Evolutionary conservation across 2,329 filamentous ascomycete species (phyloP).

Genomic region (Claviceps quebecensis): DNA sequence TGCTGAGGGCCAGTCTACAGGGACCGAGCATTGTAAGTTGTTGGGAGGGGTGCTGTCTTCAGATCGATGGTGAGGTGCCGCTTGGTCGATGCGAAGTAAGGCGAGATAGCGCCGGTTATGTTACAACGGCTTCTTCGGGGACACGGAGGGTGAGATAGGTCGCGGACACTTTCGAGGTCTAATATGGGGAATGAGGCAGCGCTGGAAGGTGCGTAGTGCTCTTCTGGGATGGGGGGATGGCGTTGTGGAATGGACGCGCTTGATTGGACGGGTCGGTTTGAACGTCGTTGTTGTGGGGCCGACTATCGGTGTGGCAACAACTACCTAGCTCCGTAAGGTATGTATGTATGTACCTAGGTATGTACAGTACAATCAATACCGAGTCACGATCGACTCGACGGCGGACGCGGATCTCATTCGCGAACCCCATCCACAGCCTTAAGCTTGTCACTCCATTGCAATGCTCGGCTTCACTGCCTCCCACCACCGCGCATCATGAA

Average conservation of each 20-base stretch:
- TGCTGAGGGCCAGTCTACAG: slow-evolving; percentile 29
- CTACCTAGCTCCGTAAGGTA: no score
- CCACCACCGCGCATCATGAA: slow-evolving; percentile 29
- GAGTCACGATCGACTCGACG: no score
- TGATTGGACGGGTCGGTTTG: slow-evolving; percentile 7
- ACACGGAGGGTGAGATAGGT: not conserved
- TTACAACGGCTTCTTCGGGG: not conserved
- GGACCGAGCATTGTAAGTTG: slow-evolving; percentile 24
- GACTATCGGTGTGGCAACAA: no score
- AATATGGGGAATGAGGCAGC: not conserved
- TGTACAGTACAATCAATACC: no score
- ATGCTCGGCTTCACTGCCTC: not conserved
- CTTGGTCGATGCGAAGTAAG: no score
- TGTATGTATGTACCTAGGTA: no score
- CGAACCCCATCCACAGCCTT: not conserved
- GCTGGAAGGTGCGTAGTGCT: not conserved
- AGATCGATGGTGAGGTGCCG: not conserved
- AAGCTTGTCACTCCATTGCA: not conserved
- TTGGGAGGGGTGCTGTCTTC: not conserved
- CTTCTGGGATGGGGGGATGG: not conserved
- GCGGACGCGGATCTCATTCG: no score
- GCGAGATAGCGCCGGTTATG: no score
- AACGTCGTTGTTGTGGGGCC: no score
- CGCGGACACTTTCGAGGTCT: slow-evolving; percentile 1
- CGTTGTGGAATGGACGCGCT: slow-evolving; percentile 4